Base-by-base conservation (phyloP, 2,329 filamentous ascomycete species). In the Bipolaris cookei region DNA sequence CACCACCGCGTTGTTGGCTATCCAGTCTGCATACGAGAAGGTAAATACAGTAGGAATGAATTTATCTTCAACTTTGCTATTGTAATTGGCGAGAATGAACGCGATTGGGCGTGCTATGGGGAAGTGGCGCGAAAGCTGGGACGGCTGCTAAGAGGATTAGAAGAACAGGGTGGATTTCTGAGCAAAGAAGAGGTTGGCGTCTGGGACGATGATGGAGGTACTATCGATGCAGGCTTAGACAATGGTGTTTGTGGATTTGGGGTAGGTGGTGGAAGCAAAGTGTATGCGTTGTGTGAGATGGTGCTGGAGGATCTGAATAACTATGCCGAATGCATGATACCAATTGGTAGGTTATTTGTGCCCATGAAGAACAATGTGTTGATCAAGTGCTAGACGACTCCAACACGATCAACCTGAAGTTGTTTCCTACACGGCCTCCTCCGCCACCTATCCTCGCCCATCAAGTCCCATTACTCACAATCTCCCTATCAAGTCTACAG, bases 21-120 rank as follows among this genome's bases (percentile, higher is more conserved):
- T 69, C 95, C 95, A 0, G 89, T 98, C 51, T 94, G 92, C 73
- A 91, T 98, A 72, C 66, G 74, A 10, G 86, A 92, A 63, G 84
- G 88, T 53, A 89, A 89, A 66, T 97, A 98, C 72, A 87, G 90
- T 71, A 89, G 95, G 56, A 97, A 97, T 78, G 91, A 96, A 77
- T 98, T 97, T 81, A 97, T 97, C 73, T 99, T 98, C 85, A 98
- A 98, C 77, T 97, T 98, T 73, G 92, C 92, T 57, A 82, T 98
- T 42, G 89, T 97, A 25, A 82, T 97, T 47, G 85, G 90, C 48
- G 84, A 87, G 54, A 81, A 84, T 32, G 81, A 84, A 13, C 74
- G 74, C 3, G 90, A 96, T 71, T 90, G 90, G 74, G 85, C 86
- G 46, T 89, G 88, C 32, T 96, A 92, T 75, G 91, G 93, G 76